Conservation (phyloP, 805 yeast species). For the Ogataea neopini region DNA sequence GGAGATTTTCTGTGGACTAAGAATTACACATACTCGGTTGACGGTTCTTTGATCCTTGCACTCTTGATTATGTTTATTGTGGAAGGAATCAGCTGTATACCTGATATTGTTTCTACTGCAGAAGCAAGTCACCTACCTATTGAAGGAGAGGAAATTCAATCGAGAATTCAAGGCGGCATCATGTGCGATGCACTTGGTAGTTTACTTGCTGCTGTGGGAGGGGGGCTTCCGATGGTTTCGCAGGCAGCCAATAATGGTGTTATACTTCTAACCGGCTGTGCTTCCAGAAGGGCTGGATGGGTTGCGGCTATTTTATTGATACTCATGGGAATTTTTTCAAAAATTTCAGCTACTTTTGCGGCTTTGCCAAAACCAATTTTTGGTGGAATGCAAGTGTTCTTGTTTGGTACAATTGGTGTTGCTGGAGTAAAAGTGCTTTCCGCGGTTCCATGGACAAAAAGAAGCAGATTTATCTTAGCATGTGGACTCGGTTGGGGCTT, state of each 20-base stretch:
- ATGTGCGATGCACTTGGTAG: slow-evolving; percentile 79
- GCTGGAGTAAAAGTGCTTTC: slow-evolving; percentile 38
- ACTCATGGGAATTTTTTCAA: slow-evolving; percentile 76
- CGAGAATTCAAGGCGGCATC: slow-evolving; percentile 83
- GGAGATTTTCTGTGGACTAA: slow-evolving; percentile 80
- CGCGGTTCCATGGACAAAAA: slow-evolving; percentile 35
- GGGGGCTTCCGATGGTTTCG: slow-evolving; percentile 75
- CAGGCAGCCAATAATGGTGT: slow-evolving; percentile 91
- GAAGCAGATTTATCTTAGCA: slow-evolving; percentile 47
- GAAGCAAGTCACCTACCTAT: slow-evolving; percentile 77
- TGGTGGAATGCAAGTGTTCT: slow-evolving; percentile 65
- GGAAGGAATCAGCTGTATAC: slow-evolving; percentile 79
- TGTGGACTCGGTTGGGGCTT: slow-evolving; percentile 46
- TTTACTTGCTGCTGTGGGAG: slow-evolving; percentile 64
- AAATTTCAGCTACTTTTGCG: slow-evolving; percentile 73
- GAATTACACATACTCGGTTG: slow-evolving; percentile 65
- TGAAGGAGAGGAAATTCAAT: slow-evolving; percentile 70
- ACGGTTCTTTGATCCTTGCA: slow-evolving; percentile 77
- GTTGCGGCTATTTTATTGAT: slow-evolving; percentile 66
- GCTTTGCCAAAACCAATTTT: slow-evolving; percentile 68
- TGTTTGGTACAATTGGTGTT: slow-evolving; percentile 40
- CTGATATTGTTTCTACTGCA: slow-evolving; percentile 84
- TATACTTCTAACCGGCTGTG: slow-evolving; percentile 79
- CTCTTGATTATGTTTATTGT: slow-evolving; percentile 70
- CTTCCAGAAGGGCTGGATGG: slow-evolving; percentile 49